These are phyloP conservation scores for Trichosporon coremiiforme DNA, from an alignment of 1,284 basidiomycete species.

Conservation along the genomic window DNA sequence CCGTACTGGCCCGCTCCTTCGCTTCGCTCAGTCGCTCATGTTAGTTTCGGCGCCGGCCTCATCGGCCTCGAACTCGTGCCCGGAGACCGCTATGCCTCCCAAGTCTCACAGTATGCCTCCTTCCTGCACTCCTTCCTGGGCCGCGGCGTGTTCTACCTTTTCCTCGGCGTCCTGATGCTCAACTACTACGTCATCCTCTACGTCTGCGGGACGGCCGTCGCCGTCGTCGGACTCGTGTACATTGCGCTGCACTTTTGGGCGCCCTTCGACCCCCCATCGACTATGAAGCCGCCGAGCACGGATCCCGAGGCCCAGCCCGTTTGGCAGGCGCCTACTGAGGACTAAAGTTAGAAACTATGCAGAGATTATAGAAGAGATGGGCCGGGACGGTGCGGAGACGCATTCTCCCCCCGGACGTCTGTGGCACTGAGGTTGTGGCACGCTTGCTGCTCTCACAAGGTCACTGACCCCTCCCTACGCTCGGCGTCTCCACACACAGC, in stretches of 20 bases:
- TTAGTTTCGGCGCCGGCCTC: constrained; percentile 47
- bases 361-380: not conserved
- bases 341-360: not conserved
- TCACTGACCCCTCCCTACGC: not conserved
- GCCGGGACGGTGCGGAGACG: no score
- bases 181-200: constrained; percentile 56
- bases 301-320: constrained; percentile 29
- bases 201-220: constrained; percentile 52
- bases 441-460: no score
- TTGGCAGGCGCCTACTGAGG: not conserved
- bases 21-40: constrained; percentile 18
- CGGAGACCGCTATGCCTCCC: constrained; percentile 50
- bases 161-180: constrained; percentile 55
- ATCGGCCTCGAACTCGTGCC: constrained; percentile 53
- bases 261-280: constrained; percentile 48
- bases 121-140: constrained; percentile 57
- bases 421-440: no score
- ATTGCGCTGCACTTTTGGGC: constrained; percentile 53
- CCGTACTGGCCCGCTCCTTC: not conserved
- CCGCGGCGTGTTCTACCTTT: constrained; percentile 56
- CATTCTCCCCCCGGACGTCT: no score
- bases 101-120: constrained; percentile 55
- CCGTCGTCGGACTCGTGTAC: constrained; percentile 49
- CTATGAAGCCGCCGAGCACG: constrained; percentile 42
- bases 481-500: not conserved